phyloP scores from a whole-genome alignment of 805 yeast genomes.

The Candida cerambycidarum region DNA sequence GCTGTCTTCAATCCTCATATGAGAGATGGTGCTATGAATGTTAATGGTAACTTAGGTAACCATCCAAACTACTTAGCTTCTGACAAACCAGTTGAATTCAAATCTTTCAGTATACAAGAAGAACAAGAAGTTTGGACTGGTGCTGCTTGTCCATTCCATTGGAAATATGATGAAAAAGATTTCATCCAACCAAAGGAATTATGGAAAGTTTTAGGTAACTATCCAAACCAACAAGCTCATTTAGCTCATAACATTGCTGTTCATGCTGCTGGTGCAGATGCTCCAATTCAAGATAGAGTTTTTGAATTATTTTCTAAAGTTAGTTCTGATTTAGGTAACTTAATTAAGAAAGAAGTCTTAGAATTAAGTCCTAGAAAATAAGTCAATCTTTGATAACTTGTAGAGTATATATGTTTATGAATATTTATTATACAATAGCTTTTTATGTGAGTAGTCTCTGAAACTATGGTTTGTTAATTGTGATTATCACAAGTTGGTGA shows the following conservation, averaged over 20 bases:
- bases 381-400: background rate
- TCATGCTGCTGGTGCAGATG: constrained; percentile 69
- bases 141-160: constrained; percentile 81
- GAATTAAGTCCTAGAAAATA: constrained; percentile 50
- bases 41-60: constrained; percentile 65
- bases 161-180: constrained; percentile 70
- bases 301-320: constrained; percentile 76
- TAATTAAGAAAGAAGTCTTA: constrained; percentile 63
- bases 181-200: constrained; percentile 74
- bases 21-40: constrained; percentile 78
- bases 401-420: constrained; percentile 1
- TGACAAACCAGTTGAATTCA: constrained; percentile 50
- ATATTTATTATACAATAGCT: background rate
- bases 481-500: too few relatives aligned
- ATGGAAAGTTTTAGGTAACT: constrained; percentile 75
- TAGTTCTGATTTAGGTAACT: constrained; percentile 62
- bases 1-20: constrained; percentile 59
- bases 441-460: background rate
- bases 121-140: constrained; percentile 83
- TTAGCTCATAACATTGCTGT: constrained; percentile 81
- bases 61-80: constrained; percentile 74
- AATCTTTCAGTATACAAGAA: constrained; percentile 49
- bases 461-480: too few relatives aligned
- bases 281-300: constrained; percentile 75
- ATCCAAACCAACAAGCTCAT: constrained; percentile 80